A percentile compares a stretch with the other conserved stretches of the same genome.
Conservation (phyloP, 202 grass and related monocot species). For the Dendrocalamus latiflorus region DNA sequence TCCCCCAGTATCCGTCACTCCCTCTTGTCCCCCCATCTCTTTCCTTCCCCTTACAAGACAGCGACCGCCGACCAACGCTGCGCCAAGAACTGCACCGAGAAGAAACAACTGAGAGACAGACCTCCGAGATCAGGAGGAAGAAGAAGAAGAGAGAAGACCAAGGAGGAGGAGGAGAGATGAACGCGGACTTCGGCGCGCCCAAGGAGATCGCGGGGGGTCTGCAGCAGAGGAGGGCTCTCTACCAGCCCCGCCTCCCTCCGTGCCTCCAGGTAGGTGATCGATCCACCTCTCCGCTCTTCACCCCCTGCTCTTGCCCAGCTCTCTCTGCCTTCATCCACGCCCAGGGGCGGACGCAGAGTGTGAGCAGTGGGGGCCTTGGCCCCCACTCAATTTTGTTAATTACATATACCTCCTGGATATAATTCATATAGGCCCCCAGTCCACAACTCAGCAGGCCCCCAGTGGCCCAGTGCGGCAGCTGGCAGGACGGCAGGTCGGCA, state of each 20-base stretch:
- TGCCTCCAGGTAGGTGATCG: slow-evolving; percentile 67
- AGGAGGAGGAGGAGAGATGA: slow-evolving; percentile 44
- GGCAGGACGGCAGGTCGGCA: too few relatives aligned
- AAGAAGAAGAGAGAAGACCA: neutral
- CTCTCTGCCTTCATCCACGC: neutral
- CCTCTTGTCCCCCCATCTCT: too few relatives aligned
- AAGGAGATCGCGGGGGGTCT: slow-evolving; percentile 58
- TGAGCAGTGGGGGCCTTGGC: too few relatives aligned
- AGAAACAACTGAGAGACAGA: neutral
- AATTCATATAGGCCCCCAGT: too few relatives aligned
- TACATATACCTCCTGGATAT: too few relatives aligned
- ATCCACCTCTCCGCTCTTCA: neutral
- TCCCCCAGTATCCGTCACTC: neutral
- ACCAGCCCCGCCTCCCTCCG: slow-evolving; percentile 54
- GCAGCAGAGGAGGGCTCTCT: slow-evolving; percentile 47
- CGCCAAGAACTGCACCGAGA: neutral
- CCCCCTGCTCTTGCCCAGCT: neutral
- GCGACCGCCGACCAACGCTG: too few relatives aligned
- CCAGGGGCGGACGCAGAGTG: too few relatives aligned
- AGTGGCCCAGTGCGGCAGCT: too few relatives aligned
- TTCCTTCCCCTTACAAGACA: too few relatives aligned
- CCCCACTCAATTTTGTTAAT: too few relatives aligned
- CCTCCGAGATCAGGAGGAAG: neutral
- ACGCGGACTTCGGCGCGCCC: slow-evolving; percentile 53
- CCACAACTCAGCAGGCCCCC: too few relatives aligned